phyloP scores from a whole-genome alignment of 495 filamentous ascomycete genomes.

The Penicillium subrubescens region DNA sequence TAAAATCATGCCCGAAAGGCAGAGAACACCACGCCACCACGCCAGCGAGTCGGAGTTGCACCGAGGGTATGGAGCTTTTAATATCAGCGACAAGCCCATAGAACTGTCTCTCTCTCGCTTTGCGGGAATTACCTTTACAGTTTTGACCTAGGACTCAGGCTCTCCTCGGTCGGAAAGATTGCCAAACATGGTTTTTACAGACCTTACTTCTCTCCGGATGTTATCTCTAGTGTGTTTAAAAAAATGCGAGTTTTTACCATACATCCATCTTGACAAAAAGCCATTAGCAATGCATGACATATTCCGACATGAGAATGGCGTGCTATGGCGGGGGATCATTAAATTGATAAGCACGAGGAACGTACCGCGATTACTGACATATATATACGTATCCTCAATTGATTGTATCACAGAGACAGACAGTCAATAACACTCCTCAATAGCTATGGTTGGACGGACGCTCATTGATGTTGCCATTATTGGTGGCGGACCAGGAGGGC shows the following conservation, averaged over 20 bases:
- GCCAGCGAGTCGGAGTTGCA: background rate
- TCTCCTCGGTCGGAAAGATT: too few relatives aligned
- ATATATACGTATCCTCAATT: background rate
- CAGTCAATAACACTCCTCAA: background rate
- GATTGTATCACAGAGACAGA: background rate
- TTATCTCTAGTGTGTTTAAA: background rate
- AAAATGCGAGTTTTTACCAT: background rate
- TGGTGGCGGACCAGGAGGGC: conserved; percentile 51
- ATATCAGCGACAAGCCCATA: too few relatives aligned
- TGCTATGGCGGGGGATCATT: background rate
- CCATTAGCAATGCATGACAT: background rate
- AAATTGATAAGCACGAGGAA: background rate
- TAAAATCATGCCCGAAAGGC: background rate
- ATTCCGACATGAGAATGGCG: background rate
- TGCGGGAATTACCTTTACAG: too few relatives aligned
- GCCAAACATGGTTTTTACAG: too few relatives aligned
- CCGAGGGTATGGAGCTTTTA: too few relatives aligned
- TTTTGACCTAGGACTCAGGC: too few relatives aligned
- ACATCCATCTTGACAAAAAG: background rate
- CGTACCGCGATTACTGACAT: background rate
- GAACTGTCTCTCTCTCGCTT: too few relatives aligned
- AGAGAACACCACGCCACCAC: background rate
- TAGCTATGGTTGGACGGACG: conserved; percentile 19
- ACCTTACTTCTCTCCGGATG: background rate
- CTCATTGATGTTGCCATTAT: conserved; percentile 39